phyloP scores from a whole-genome alignment of 306 rosid species.

The Quercus robur region DNA sequence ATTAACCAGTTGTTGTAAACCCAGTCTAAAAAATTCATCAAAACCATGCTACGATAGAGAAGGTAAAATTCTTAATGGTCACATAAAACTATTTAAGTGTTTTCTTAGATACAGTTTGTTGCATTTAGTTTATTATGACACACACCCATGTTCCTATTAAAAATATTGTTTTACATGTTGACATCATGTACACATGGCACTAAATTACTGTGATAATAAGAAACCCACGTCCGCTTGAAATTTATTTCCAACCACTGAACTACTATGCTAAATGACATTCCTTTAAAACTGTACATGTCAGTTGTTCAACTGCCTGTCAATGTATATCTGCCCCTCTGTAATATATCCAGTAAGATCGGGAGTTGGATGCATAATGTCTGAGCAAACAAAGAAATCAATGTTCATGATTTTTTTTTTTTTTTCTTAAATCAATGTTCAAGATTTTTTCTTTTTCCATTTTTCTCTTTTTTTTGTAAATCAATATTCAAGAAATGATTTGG shows the following conservation, averaged over 20 bases:
- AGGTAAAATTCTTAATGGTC: neutral
- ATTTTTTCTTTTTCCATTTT: no score
- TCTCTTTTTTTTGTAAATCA: no score
- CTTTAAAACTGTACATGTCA: conserved; percentile 63
- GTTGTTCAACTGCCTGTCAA: conserved; percentile 85
- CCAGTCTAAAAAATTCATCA: conserved; percentile 7
- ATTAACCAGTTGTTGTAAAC: conserved; percentile 11
- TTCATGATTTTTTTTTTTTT: conserved; percentile 1
- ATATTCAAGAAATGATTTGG: no score
- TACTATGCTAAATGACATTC: neutral
- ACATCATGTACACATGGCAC: neutral
- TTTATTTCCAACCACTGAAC: neutral
- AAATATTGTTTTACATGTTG: neutral
- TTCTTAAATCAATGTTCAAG: no score
- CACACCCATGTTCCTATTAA: no score
- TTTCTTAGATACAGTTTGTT: neutral
- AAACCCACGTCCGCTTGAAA: neutral
- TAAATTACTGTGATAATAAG: neutral
- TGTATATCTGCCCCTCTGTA: conserved; percentile 90
- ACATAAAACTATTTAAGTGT: no score
- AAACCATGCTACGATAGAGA: neutral
- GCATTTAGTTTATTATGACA: neutral
- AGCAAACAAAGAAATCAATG: conserved; percentile 10
- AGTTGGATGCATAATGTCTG: conserved; percentile 96
- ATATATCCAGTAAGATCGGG: conserved; percentile 99